A percentile compares a stretch with the other conserved stretches of the same genome.
Conservation (phyloP, 257 asterid genomes). For the Osmanthus fragrans region DNA sequence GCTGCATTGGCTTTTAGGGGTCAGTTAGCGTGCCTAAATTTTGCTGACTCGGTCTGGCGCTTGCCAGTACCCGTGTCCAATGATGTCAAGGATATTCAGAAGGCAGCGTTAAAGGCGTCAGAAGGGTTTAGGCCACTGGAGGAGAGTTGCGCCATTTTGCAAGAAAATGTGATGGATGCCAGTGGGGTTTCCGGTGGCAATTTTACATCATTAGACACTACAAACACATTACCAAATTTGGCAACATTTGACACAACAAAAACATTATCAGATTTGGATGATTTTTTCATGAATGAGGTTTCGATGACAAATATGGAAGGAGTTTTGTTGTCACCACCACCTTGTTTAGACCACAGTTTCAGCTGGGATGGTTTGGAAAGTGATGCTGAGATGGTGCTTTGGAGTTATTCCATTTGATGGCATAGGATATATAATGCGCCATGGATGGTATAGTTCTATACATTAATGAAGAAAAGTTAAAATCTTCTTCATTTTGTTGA, state of each 20-base stretch:
- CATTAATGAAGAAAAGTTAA: too few species aligned
- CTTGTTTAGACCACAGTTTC: slow-evolving; percentile 30
- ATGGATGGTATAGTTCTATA: too few species aligned
- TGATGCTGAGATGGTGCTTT: slow-evolving; percentile 56
- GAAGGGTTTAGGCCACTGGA: slow-evolving; percentile 38
- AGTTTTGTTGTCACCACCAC: slow-evolving; percentile 62
- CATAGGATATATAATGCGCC: not conserved
- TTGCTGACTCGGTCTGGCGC: slow-evolving; percentile 68
- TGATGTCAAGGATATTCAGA: slow-evolving; percentile 49
- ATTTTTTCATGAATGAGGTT: slow-evolving; percentile 9
- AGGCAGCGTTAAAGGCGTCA: slow-evolving; percentile 57
- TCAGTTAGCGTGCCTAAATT: slow-evolving; percentile 49
- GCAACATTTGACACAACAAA: not conserved
- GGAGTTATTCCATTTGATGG: slow-evolving; percentile 41
- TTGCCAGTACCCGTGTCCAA: slow-evolving; percentile 46
- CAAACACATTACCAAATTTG: not conserved
- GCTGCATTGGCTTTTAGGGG: slow-evolving; percentile 78
- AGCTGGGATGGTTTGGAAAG: slow-evolving; percentile 49
- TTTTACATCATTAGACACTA: not conserved
- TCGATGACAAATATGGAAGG: slow-evolving; percentile 24
- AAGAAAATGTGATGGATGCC: not conserved
- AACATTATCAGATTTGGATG: not conserved
- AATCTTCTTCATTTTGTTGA: too few species aligned
- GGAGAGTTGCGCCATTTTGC: not conserved
- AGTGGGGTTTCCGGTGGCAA: too few species aligned